Base-by-base conservation (phyloP, 352 stramenopile species). In the Aphanomyces invadans region DNA sequence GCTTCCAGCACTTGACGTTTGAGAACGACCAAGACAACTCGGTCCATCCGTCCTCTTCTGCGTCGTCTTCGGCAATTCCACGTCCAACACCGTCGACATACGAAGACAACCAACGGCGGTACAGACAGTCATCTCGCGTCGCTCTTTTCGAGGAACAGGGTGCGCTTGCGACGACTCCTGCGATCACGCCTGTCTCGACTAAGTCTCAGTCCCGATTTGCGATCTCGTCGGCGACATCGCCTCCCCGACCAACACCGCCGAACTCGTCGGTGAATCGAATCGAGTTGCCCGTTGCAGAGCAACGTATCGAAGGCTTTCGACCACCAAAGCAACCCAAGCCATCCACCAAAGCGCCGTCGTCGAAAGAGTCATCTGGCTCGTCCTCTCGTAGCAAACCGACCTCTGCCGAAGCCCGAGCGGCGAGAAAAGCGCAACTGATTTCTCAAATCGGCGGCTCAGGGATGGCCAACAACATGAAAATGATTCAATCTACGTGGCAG, bases 401-500 rank as follows among this genome's bases (percentile, higher is more conserved):
- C 4, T 26, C 55, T 9, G 38, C 60, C 7, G 60, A 67, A 32
- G 19, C 48, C 19, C 42, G 60, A 1, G 60, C 60, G n/a, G 60
- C 60, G 19, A 67, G 57, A 28, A 67, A 67, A 57, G 60, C 60
- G 11, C 19, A 17, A 15, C 26, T 67, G n/a, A 67, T 67, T 44
- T 32, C 48, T 23, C 60, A 67, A 46, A 12, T 67, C n/a, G 49
- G 60, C 17, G 29, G 38, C 2, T 31, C 60, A 11, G n/a, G 45
- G 7, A 11, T 49, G 21, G 38, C 60, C 15, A 59, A 36, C 29
- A 60, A 57, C 38, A 38, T 38, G 29, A 57, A 57, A 32, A 38
- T 42, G 36, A 42, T 42, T 19, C 49, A 32, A 15, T 32, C 29
- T 12, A 56, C 31, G 38, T 44, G 21, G 19, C 60, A 44, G 11